Conservation (phyloP, 257 asterid species). For the Ilex aquifolium region DNA sequence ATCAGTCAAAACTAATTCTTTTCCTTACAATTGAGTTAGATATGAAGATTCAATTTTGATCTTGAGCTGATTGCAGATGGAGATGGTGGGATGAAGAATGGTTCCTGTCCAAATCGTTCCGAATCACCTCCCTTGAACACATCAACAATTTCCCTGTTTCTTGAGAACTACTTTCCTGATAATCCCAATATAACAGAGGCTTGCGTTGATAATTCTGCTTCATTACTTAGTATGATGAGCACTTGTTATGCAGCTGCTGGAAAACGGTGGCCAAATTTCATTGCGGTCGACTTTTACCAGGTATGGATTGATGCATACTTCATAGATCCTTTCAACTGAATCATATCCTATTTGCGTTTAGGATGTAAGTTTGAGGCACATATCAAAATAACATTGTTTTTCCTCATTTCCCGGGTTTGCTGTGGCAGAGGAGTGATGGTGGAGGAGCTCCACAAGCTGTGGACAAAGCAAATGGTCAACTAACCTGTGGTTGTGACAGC, state of each 20-base stretch:
- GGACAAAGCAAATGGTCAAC: slow-evolving; percentile 82
- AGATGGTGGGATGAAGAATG: slow-evolving; percentile 51
- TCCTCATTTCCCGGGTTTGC: neutral
- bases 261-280: slow-evolving; percentile 86
- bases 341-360: too few relatives aligned
- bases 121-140: slow-evolving; percentile 70
- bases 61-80: slow-evolving; percentile 56
- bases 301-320: slow-evolving; percentile 23
- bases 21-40: neutral
- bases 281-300: slow-evolving; percentile 81
- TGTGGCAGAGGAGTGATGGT: slow-evolving; percentile 72
- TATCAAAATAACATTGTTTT: too few relatives aligned
- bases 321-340: neutral
- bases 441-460: slow-evolving; percentile 92
- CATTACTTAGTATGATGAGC: slow-evolving; percentile 39
- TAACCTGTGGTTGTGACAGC: slow-evolving; percentile 76
- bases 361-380: too few relatives aligned
- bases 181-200: slow-evolving; percentile 60
- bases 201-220: slow-evolving; percentile 73
- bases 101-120: slow-evolving; percentile 64
- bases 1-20: neutral
- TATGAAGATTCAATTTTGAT: neutral
- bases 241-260: slow-evolving; percentile 64
- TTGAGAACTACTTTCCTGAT: slow-evolving; percentile 63
- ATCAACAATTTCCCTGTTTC: slow-evolving; percentile 51